Base-by-base conservation (phyloP, 345 rosid genomes). In the Excoecaria agallocha region DNA sequence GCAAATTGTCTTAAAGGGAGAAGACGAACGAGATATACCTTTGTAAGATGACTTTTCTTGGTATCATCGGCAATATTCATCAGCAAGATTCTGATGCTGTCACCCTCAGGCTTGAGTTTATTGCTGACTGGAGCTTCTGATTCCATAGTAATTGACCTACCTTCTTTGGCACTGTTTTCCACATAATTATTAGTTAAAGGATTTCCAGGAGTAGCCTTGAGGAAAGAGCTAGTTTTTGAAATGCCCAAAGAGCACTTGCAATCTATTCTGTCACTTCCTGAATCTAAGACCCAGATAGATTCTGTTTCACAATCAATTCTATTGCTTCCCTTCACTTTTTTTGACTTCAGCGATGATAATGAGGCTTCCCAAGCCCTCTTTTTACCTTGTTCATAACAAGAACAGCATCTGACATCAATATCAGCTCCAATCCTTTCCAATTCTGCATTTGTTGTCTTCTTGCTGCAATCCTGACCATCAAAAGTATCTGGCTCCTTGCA, bases 341-440 rank as follows among this genome's bases (percentile, higher is more conserved):
- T 92, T 43, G 96, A 85, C 78, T 86, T 90, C 84, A 90, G 49
- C 65, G 96, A 92, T 55, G 97, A 90, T 48, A 81, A 20, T 22
- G 96, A 79, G 67, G 91, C 82, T 87, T 92, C 94, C 97, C 92
- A 89, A 66, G 83, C 70, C 84, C 85, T 90, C 77, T 86, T 92
- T 65, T 78, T 72, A 46, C 85, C 73, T 52, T 75, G 86, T 38
- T 78, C 52, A 63, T 84, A 78, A 77, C 84, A 78, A 70, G 81
- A 77, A 76, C 85, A 82, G 41, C 35, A 66, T 66, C 81, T 79
- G 43, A 78, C 74, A 72, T 75, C 85, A 79, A 65, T 60, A 61
- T 80, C 83, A 69, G 79, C 77, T 69, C 69, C 69, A 50, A 70
- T 64, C 60, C 67, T 77, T 15, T 79, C 38, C 22, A n/a, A 39